A percentile compares a stretch with the other conserved stretches of the same genome.
Conservation (phyloP, 2,329 filamentous ascomycete species). For the Lithohypha guttulata region DNA sequence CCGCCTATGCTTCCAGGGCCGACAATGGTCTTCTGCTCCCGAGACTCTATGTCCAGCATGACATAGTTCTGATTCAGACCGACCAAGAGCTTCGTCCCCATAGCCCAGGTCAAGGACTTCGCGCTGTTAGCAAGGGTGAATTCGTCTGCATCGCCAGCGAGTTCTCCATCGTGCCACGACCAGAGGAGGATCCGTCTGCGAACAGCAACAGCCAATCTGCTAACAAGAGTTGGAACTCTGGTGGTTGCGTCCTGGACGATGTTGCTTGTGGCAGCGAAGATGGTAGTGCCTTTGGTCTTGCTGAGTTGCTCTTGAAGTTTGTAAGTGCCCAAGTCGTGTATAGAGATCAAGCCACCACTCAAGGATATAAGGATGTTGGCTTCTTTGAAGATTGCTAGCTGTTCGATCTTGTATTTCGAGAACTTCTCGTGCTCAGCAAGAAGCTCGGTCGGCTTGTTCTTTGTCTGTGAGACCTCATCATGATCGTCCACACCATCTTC, state of each 20-base stretch:
- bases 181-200: slow-evolving; percentile 83
- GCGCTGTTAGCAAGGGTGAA: slow-evolving; percentile 72
- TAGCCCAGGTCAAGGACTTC: slow-evolving; percentile 84
- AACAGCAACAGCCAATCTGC: slow-evolving; percentile 78
- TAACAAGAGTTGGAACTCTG: slow-evolving; percentile 86
- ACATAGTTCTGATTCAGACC: slow-evolving; percentile 89
- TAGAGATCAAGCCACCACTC: slow-evolving; percentile 77
- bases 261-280: slow-evolving; percentile 89
- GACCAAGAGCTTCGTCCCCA: slow-evolving; percentile 72
- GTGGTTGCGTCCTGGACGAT: slow-evolving; percentile 82
- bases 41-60: slow-evolving; percentile 70
- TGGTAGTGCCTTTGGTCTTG: slow-evolving; percentile 76
- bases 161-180: slow-evolving; percentile 93
- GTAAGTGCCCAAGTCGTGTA: slow-evolving; percentile 82
- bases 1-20: slow-evolving; percentile 64
- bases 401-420: slow-evolving; percentile 77
- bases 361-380: slow-evolving; percentile 83
- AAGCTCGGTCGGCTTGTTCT: slow-evolving; percentile 60
- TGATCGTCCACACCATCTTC: slow-evolving; percentile 14
- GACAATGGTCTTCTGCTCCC: slow-evolving; percentile 64
- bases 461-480: slow-evolving; percentile 19
- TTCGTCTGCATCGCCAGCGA: slow-evolving; percentile 62
- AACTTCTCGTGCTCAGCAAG: slow-evolving; percentile 91
- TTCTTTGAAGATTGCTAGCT: slow-evolving; percentile 92
- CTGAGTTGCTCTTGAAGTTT: slow-evolving; percentile 67